Evolutionary conservation across 2,329 filamentous ascomycete genomes (phyloP).

Genomic region (Botrytis galanthina): DNA sequence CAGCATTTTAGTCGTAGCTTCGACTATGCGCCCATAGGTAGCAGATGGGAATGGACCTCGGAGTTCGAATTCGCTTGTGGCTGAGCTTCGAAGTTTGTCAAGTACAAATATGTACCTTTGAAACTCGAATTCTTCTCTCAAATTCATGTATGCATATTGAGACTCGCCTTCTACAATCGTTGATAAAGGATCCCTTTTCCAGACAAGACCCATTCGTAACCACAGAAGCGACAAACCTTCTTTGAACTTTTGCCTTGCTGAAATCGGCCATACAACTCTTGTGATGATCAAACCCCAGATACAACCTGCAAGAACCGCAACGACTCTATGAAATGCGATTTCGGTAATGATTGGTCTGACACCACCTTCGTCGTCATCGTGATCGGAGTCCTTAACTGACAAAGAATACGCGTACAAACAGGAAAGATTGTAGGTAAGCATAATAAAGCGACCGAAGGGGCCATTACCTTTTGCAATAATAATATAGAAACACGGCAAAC

Average conservation of each 20-base stretch:
- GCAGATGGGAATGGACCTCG: conserved; percentile 79
- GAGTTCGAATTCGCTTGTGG: conserved; percentile 84
- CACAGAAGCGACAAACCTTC: conserved; percentile 88
- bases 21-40: conserved; percentile 71
- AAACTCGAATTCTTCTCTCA: conserved; percentile 83
- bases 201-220: conserved; percentile 91
- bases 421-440: conserved; percentile 94
- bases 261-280: conserved; percentile 89
- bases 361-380: conserved; percentile 86
- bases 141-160: conserved; percentile 71
- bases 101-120: conserved; percentile 75
- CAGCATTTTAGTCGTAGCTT: conserved; percentile 77
- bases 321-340: conserved; percentile 83
- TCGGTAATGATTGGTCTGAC: conserved; percentile 79
- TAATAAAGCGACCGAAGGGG: conserved; percentile 87
- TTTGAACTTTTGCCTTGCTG: conserved; percentile 81
- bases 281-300: conserved; percentile 92
- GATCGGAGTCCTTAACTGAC: conserved; percentile 73
- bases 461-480: conserved; percentile 82
- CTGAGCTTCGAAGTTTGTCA: conserved; percentile 69
- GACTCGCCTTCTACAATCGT: conserved; percentile 61
- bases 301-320: conserved; percentile 81
- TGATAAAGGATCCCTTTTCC: conserved; percentile 88
- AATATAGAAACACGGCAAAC: conserved; percentile 83
- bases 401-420: conserved; percentile 93